Percentiles rank a stretch among this genome's conserved stretches.
phyloP scores from a whole-genome alignment of 2,329 filamentous ascomycete species.

The Fusarium mangiferae region DNA sequence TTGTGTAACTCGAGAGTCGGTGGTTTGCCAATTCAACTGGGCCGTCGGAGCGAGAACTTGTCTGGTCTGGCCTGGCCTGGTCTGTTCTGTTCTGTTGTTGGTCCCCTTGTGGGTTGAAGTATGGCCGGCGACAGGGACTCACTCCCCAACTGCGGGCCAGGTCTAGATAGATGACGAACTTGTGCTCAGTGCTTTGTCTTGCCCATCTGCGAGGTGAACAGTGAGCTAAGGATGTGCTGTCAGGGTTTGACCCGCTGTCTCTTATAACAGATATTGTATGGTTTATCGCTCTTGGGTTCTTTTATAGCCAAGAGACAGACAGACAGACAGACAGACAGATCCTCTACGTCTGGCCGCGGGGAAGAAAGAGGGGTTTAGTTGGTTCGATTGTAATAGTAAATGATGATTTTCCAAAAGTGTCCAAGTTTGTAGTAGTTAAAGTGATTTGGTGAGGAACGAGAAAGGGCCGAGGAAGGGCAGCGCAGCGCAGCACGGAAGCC shows the following conservation, averaged over 20 bases:
- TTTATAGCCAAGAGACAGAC: neutral
- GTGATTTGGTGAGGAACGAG: constrained; percentile 27
- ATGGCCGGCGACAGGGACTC: constrained; percentile 19
- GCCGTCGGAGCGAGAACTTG: constrained; percentile 34
- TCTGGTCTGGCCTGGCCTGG: constrained; percentile 1
- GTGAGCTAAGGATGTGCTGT: neutral
- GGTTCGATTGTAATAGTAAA: neutral
- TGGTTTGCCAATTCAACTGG: constrained; percentile 44
- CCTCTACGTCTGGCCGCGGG: neutral
- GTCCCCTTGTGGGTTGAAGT: neutral
- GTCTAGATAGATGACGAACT: constrained; percentile 22
- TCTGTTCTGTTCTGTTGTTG: neutral
- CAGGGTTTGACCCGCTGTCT: constrained; percentile 20
- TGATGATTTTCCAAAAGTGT: constrained; percentile 5
- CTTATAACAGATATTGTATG: constrained; percentile 9
- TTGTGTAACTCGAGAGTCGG: constrained; percentile 48
- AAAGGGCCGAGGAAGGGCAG: constrained; percentile 39
- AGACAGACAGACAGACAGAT: neutral
- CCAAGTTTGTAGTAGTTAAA: constrained; percentile 21
- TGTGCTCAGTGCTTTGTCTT: constrained; percentile 38
- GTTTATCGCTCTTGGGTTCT: constrained; percentile 1
- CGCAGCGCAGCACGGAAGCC: constrained; percentile 32
- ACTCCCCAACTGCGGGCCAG: neutral
- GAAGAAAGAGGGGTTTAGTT: neutral
- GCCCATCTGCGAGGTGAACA: constrained; percentile 2